These are phyloP conservation scores for Ogataea neopini DNA, from an alignment of 805 yeast species.

Conservation along the genomic window DNA sequence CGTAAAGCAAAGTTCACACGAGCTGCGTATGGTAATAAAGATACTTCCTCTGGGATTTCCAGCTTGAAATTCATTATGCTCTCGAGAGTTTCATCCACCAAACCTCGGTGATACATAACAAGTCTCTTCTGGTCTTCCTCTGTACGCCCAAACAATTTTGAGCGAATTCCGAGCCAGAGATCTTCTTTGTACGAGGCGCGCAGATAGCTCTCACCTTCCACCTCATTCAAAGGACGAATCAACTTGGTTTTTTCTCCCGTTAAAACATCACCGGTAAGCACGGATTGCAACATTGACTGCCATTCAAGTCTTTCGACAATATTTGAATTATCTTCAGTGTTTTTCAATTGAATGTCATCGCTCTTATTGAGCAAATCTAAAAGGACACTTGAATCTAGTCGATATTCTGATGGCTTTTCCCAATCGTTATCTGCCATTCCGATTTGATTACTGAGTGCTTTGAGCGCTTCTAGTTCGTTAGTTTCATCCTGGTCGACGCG, in stretches of 20 bases:
- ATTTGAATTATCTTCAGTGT: constrained; percentile 28
- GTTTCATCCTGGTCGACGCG: constrained; percentile 21
- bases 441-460: constrained; percentile 33
- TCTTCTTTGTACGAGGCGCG: constrained; percentile 64
- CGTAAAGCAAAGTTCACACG: constrained; percentile 38
- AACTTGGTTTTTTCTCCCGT: constrained; percentile 83
- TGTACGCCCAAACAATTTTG: constrained; percentile 78
- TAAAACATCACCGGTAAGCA: constrained; percentile 93
- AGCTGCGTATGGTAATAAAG: constrained; percentile 21
- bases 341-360: constrained; percentile 36
- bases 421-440: constrained; percentile 36
- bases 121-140: constrained; percentile 75
- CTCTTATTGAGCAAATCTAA: constrained; percentile 36
- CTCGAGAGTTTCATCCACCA: constrained; percentile 71
- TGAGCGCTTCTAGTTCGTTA: constrained; percentile 33
- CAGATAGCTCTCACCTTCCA: constrained; percentile 47
- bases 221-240: constrained; percentile 47
- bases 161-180: constrained; percentile 84
- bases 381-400: constrained; percentile 37
- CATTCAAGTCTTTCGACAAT: constrained; percentile 85
- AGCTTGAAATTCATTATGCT: constrained; percentile 67
- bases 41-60: constrained; percentile 38
- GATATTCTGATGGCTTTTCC: constrained; percentile 36
- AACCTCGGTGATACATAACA: constrained; percentile 64
- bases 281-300: constrained; percentile 92